Evolutionary conservation across 2,329 filamentous ascomycete species (phyloP).

Genomic region (Neonectria faginata): DNA sequence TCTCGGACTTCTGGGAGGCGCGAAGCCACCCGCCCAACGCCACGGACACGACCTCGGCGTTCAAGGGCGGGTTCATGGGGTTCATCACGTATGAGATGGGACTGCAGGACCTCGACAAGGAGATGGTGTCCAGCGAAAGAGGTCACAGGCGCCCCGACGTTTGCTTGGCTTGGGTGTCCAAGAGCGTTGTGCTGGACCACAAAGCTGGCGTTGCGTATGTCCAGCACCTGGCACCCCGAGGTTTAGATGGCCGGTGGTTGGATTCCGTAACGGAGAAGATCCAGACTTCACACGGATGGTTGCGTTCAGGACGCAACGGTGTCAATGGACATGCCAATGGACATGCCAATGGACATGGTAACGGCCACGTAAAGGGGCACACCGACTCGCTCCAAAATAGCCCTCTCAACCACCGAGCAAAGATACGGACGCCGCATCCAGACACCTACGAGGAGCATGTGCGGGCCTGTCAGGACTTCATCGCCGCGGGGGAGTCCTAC

Average conservation of each 20-base stretch:
- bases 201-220: conserved; percentile 69
- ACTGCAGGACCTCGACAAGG: conserved; percentile 56
- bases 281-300: conserved; percentile 49
- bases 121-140: conserved; percentile 42
- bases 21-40: conserved; percentile 43
- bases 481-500: conserved; percentile 84
- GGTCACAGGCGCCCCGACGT: conserved; percentile 72
- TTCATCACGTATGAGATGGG: conserved; percentile 89
- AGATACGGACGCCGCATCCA: conserved; percentile 56
- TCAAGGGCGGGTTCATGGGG: conserved; percentile 87
- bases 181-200: conserved; percentile 83
- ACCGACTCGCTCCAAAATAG: neutral
- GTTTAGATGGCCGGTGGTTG: conserved; percentile 49
- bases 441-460: conserved; percentile 74
- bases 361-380: neutral
- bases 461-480: conserved; percentile 74
- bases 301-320: conserved; percentile 9
- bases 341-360: too few species aligned
- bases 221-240: conserved; percentile 59
- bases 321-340: conserved; percentile 33
- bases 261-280: conserved; percentile 47
- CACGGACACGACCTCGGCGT: conserved; percentile 58
- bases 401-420: conserved; percentile 6
- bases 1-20: conserved; percentile 58
- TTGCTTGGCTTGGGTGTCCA: conserved; percentile 80